These are phyloP conservation scores for Sporothrix sp. DNA, from an alignment of 2,329 filamentous ascomycete species.

Conservation along the genomic window DNA sequence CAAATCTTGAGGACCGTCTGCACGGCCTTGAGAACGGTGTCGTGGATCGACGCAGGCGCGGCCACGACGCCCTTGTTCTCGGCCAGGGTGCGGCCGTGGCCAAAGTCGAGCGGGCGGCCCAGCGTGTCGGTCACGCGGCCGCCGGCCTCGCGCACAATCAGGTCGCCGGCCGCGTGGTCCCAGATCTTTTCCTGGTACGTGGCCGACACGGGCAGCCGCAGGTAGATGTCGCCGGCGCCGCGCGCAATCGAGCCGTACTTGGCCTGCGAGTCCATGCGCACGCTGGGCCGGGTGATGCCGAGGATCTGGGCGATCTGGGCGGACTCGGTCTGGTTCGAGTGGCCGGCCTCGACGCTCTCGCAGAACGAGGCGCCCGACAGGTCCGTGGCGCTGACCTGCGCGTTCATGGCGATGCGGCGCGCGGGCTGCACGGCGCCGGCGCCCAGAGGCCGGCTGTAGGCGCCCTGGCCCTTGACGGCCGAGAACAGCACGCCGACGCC, in stretches of 20 bases:
- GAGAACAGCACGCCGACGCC: slow-evolving; percentile 83
- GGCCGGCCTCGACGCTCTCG: slow-evolving; percentile 88
- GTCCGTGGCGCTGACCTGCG: slow-evolving; percentile 36
- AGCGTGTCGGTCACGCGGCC: slow-evolving; percentile 84
- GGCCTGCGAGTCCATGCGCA: slow-evolving; percentile 95
- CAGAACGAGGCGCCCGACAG: slow-evolving; percentile 83
- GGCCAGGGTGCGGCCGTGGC: slow-evolving; percentile 71
- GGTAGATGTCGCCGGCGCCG: slow-evolving; percentile 88
- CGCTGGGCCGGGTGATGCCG: slow-evolving; percentile 79
- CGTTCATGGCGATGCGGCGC: slow-evolving; percentile 69
- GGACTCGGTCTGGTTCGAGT: slow-evolving; percentile 84
- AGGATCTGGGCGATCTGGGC: slow-evolving; percentile 73
- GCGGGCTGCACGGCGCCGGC: slow-evolving; percentile 40
- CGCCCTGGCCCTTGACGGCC: slow-evolving; percentile 69
- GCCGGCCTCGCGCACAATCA: slow-evolving; percentile 90
- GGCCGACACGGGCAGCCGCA: slow-evolving; percentile 68
- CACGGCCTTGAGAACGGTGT: slow-evolving; percentile 67
- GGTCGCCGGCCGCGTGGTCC: slow-evolving; percentile 92
- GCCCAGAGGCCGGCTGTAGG: slow-evolving; percentile 64
- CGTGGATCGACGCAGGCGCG: slow-evolving; percentile 67
- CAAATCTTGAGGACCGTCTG: slow-evolving; percentile 56
- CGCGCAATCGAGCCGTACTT: slow-evolving; percentile 95
- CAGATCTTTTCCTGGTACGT: slow-evolving; percentile 98
- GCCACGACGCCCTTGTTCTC: slow-evolving; percentile 93
- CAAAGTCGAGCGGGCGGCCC: slow-evolving; percentile 79